Conservation (phyloP, 768 basidiomycete species). For the Exsudoporus frostii region DNA sequence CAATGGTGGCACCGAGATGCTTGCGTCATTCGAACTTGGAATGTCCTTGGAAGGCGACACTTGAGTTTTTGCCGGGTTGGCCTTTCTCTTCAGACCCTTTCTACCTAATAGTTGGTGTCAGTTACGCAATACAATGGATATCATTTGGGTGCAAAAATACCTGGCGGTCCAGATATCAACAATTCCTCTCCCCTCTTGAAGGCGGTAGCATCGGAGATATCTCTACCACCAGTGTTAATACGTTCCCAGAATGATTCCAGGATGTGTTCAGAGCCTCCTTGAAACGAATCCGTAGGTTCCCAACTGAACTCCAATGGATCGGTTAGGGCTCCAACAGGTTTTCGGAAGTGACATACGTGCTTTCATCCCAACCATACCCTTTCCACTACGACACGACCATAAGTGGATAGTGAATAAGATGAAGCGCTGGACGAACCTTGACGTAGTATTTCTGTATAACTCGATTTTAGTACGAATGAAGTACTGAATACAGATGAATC, state of each 20-base stretch:
- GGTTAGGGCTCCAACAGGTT: background rate
- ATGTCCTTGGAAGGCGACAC: conserved; percentile 5
- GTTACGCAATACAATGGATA: background rate
- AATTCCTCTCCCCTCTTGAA: conserved; percentile 58
- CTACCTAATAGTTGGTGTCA: conserved; percentile 15
- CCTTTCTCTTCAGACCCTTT: conserved; percentile 18
- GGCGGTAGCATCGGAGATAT: conserved; percentile 42
- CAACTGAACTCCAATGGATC: conserved; percentile 43
- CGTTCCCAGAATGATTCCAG: conserved; percentile 38
- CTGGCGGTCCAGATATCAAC: conserved; percentile 55
- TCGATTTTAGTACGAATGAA: conserved; percentile 11
- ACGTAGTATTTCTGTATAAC: conserved; percentile 51
- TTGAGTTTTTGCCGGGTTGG: conserved; percentile 9
- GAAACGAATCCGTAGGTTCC: conserved; percentile 65
- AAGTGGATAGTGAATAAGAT: background rate
- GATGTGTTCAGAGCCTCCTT: conserved; percentile 52
- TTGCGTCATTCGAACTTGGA: conserved; percentile 5
- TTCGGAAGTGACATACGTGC: conserved; percentile 47
- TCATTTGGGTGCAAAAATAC: conserved; percentile 31
- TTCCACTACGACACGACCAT: conserved; percentile 49
- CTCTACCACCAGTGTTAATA: conserved; percentile 38
- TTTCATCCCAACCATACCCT: conserved; percentile 49
- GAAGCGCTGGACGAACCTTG: conserved; percentile 40
- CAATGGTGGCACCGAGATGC: conserved; percentile 19
- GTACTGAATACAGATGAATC: conserved; percentile 5